Evolutionary conservation across 1,284 basidiomycete genomes (phyloP).

Genomic region (Malassezia yamatoensis): DNA sequence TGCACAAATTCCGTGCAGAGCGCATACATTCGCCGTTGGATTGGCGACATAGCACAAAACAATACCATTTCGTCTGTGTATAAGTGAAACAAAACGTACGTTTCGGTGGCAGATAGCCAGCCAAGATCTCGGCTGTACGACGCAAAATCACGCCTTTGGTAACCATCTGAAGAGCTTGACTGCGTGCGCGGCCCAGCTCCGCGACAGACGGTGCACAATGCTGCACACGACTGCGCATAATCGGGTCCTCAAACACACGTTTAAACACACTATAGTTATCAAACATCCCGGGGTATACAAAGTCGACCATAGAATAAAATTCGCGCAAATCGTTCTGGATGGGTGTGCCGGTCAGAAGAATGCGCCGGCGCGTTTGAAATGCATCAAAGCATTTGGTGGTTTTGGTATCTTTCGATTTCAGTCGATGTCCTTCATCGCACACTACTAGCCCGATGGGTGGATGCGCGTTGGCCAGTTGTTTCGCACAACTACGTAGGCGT

Average conservation of each 20-base stretch:
- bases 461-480: conserved; percentile 27
- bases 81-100: conserved; percentile 19
- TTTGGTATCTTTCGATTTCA: conserved; percentile 86
- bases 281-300: conserved; percentile 81
- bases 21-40: conserved; percentile 72
- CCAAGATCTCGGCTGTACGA: conserved; percentile 61
- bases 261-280: conserved; percentile 48
- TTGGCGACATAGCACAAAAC: conserved; percentile 25
- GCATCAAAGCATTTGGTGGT: conserved; percentile 78
- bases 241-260: conserved; percentile 71
- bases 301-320: conserved; percentile 92
- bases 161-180: conserved; percentile 56
- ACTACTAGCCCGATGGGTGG: conserved; percentile 85
- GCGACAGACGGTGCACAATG: conserved; percentile 63
- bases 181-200: conserved; percentile 60
- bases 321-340: conserved; percentile 90
- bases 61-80: conserved; percentile 51
- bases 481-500: conserved; percentile 56
- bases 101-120: conserved; percentile 80
- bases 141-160: conserved; percentile 80
- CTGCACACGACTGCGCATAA: conserved; percentile 73
- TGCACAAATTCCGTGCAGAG: conserved; percentile 52
- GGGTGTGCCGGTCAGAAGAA: conserved; percentile 82
- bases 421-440: conserved; percentile 91
- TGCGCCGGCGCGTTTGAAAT: conserved; percentile 61